phyloP scores from a whole-genome alignment of 73 alveolate genomes.

The Uronychia setigera region DNA sequence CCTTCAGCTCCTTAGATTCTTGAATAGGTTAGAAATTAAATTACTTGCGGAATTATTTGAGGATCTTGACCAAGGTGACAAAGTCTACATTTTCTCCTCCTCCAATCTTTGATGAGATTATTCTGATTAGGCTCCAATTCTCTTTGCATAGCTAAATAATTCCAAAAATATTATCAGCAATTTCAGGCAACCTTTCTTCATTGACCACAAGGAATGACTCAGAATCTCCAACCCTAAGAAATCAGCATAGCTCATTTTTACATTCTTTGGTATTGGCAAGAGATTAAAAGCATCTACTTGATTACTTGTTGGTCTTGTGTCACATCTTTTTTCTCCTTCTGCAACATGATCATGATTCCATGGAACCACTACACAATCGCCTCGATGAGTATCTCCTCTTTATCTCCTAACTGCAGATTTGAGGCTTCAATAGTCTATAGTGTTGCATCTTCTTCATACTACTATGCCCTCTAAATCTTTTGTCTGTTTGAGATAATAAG shows the following conservation, averaged over 20 bases:
- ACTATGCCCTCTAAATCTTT: not conserved
- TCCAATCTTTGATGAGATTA: not conserved
- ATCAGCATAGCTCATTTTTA: not conserved
- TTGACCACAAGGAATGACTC: not conserved
- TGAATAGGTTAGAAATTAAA: not conserved
- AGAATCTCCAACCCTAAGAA: not conserved
- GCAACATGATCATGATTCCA: not conserved
- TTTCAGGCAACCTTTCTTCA: not conserved
- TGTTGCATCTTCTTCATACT: not conserved
- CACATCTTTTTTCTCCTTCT: not conserved
- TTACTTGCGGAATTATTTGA: not conserved
- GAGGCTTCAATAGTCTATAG: not conserved
- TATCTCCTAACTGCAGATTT: not conserved
- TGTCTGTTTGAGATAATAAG: not conserved
- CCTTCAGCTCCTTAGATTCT: not conserved
- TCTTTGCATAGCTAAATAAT: not conserved
- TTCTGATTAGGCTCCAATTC: not conserved
- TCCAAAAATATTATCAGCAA: not conserved
- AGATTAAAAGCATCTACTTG: not conserved
- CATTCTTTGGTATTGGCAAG: not conserved
- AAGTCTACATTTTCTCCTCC: not conserved
- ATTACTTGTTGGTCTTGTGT: not conserved
- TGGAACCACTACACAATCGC: conserved; percentile 1
- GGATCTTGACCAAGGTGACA: not conserved
- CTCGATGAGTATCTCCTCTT: not conserved